Evolutionary conservation across 2,329 filamentous ascomycete genomes (phyloP), one percentile per base, ranked within the genome.

Genomic region (Colletotrichum theobromicola): DNA sequence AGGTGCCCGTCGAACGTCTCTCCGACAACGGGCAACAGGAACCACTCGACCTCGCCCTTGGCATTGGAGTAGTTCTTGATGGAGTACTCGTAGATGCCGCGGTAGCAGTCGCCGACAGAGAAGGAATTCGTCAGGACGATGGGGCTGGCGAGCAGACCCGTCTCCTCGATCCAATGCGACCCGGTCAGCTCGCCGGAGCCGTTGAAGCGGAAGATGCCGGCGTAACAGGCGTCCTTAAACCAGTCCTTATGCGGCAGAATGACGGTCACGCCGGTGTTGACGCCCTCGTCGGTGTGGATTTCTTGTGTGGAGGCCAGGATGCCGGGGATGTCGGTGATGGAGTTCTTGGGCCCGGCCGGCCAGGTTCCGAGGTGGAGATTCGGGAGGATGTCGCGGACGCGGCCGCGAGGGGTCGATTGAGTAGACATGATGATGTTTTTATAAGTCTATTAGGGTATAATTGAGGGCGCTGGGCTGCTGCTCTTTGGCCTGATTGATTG

Each of bases 1-100:
- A 93, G 79, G 75, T 86, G 90, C 12, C 91, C 91, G 77, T 93
- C 91, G 68, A 89, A 93, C 0, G 92, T 93, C 82, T 93, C 91
- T 0, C 85, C 89, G 0, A 93, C 88, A 5, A 92, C 85, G 0
- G 92, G 92, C 7, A 90, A 78, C 10, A 92, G 80, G 75, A 90
- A 90, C 80, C 89, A 87, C 60, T 89, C 87, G 34, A 88, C 84
- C 32, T 86, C 83, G 0, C 83, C 84, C 5, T 86, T 85, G 0
- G 83, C 76, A 18, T 85, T 82, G 18, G 82, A 78, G 65, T 88
- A 82, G 55, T 90, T 80, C 13, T 86, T 82, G 70, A 89, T 85
- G 10, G 85, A 86, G 78, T 91, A 88, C 79, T 92, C 86, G 75
- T 89, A 89, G 35, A 92, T 86, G 3, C 91, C 91, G 67, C 90